Evolutionary conservation across 257 asterid genomes (phyloP).

Genomic region (Buddleja alternifolia): DNA sequence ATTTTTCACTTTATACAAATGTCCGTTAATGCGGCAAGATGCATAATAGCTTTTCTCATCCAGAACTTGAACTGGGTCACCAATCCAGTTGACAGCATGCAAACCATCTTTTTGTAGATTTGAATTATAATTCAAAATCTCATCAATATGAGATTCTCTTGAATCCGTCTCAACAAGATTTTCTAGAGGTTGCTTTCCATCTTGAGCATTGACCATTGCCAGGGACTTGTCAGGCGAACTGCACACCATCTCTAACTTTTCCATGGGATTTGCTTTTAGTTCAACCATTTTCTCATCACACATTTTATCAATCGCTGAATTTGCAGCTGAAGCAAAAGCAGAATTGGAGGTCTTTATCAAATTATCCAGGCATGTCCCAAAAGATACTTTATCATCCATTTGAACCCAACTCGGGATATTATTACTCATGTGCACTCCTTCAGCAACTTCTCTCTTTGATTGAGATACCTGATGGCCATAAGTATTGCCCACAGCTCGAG

Average conservation of each 20-base stretch:
- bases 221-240: slow-evolving; percentile 41
- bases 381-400: slow-evolving; percentile 44
- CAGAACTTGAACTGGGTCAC: slow-evolving; percentile 53
- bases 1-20: slow-evolving; percentile 55
- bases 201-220: slow-evolving; percentile 30
- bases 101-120: too few species aligned
- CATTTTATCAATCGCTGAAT: slow-evolving; percentile 31
- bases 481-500: slow-evolving; percentile 38
- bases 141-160: slow-evolving; percentile 41
- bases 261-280: slow-evolving; percentile 35
- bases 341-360: slow-evolving; percentile 37
- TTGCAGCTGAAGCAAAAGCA: slow-evolving; percentile 42
- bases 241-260: slow-evolving; percentile 28
- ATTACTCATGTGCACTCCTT: slow-evolving; percentile 44
- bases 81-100: slow-evolving; percentile 70
- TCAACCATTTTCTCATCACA: slow-evolving; percentile 43
- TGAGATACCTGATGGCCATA: slow-evolving; percentile 42
- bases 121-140: too few species aligned
- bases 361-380: slow-evolving; percentile 40
- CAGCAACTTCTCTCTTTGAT: slow-evolving; percentile 36
- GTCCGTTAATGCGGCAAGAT: slow-evolving; percentile 73
- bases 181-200: slow-evolving; percentile 45
- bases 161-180: slow-evolving; percentile 29
- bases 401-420: slow-evolving; percentile 35
- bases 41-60: slow-evolving; percentile 65